Evolutionary conservation across 2,329 filamentous ascomycete species (phyloP), one percentile per base, ranked within the genome.

Genomic region (Allantophomopsis lycopodina): DNA sequence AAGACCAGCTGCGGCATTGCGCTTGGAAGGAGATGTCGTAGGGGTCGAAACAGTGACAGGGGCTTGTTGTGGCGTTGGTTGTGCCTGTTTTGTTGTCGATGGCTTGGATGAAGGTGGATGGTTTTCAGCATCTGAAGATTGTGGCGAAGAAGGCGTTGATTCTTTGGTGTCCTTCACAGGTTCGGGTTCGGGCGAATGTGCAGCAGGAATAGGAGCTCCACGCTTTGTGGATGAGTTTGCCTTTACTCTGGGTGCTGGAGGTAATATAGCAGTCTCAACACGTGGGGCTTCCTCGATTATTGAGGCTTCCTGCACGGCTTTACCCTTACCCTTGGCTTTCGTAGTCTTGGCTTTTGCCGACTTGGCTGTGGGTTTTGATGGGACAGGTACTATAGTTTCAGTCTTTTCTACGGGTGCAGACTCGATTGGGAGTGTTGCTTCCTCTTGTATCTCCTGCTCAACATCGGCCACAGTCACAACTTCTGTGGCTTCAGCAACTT

Each of bases 41-140:
- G 63, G 57, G 2, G 65, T 60, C 5, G 64, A 49, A 1, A 64
- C 59, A 2, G 61, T 62, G 6, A 76, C 59, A 0, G 63, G 62
- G 17, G 69, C 56, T 5, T 68, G 63, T 53, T 68, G 69, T 37
- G 60, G 49, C 39, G 48, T 61, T 66, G 39, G 63, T 7, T 21
- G 32, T 16, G 23, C 17, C 11, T 21, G 20, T 15, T 41, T 41
- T 7, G 28, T 42, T 30, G 44, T 65, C 2, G 69, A 64, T 2
- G 71, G 72, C 39, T 67, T 73, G 5, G 77, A 76, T 1, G 80
- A 83, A 0, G 83, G 83, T 1, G 82, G 82, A 36, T 73, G 76
- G 48, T 89, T 89, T 56, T 91, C 84, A 0, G 80, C 81, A 53
- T 91, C 80, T 0, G 83, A 88, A 1, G 82, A 80, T 49, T 85